These are phyloP conservation scores for Gilbertella persicaria DNA, from an alignment of 371 early-diverging fungal species.

Conservation along the genomic window DNA sequence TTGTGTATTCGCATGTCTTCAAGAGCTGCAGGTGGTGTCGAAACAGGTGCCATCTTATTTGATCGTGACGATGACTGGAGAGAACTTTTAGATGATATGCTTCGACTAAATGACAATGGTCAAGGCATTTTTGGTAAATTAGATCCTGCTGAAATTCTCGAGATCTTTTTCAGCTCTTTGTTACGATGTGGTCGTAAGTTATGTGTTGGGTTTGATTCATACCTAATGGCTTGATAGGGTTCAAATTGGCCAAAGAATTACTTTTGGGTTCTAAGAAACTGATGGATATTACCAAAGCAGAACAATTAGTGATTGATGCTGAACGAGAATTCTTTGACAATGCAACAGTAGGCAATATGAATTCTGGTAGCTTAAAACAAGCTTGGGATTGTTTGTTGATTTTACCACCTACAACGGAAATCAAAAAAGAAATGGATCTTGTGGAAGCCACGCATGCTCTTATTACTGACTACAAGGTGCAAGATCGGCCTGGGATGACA, in stretches of 20 bases:
- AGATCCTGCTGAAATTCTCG: slow-evolving; percentile 60
- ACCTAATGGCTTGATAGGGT: slow-evolving; percentile 38
- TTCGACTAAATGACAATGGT: slow-evolving; percentile 55
- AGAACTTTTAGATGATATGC: slow-evolving; percentile 67
- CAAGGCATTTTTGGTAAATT: slow-evolving; percentile 60
- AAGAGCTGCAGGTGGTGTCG: slow-evolving; percentile 61
- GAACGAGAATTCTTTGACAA: slow-evolving; percentile 80
- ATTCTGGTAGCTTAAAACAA: slow-evolving; percentile 68
- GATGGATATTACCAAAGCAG: slow-evolving; percentile 55
- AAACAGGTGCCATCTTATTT: slow-evolving; percentile 56
- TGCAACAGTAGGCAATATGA: slow-evolving; percentile 69
- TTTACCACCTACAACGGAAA: slow-evolving; percentile 62
- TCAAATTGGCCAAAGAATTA: slow-evolving; percentile 66
- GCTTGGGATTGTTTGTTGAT: slow-evolving; percentile 76
- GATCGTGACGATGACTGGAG: slow-evolving; percentile 75
- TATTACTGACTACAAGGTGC: slow-evolving; percentile 57
- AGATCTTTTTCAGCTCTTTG: slow-evolving; percentile 67
- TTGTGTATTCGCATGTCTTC: slow-evolving; percentile 69
- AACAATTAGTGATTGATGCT: slow-evolving; percentile 69
- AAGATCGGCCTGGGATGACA: slow-evolving; percentile 49
- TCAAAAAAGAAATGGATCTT: slow-evolving; percentile 64
- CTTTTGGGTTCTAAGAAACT: slow-evolving; percentile 55
- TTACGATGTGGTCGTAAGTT: slow-evolving; percentile 71
- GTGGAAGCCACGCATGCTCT: slow-evolving; percentile 77
- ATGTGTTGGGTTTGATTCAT: not conserved